These are phyloP conservation scores for Globisporangium mamillatum DNA, from an alignment of 352 stramenopile species.

Conservation along the genomic window DNA sequence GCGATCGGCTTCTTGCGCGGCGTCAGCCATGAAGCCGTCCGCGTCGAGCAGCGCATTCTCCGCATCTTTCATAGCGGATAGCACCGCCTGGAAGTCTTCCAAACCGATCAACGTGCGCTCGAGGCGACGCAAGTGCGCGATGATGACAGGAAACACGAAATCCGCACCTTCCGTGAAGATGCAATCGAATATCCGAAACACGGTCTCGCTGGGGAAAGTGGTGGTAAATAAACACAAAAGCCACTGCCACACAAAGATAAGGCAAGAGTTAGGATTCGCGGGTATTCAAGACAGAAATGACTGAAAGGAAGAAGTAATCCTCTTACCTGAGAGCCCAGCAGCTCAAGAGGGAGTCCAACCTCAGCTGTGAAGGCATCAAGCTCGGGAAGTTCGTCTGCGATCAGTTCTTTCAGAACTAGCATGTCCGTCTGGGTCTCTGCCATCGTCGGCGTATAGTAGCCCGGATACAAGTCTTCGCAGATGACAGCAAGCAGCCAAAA, in stretches of 20 bases:
- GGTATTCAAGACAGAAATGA: too few species aligned
- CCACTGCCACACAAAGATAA: constrained; percentile 46
- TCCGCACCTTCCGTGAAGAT: constrained; percentile 80
- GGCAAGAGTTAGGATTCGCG: neutral
- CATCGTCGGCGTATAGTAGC: constrained; percentile 89
- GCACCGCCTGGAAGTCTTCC: constrained; percentile 65
- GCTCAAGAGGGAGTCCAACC: constrained; percentile 79
- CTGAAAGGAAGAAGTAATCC: neutral
- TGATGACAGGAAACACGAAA: constrained; percentile 82
- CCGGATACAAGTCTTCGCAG: constrained; percentile 87
- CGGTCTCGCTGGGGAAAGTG: constrained; percentile 84
- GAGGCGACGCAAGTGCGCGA: constrained; percentile 69
- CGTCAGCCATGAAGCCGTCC: constrained; percentile 55
- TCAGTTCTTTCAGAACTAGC: constrained; percentile 85
- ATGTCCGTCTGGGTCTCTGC: constrained; percentile 88
- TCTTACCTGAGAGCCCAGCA: constrained; percentile 72
- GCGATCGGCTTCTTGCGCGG: constrained; percentile 38
- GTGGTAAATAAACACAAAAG: constrained; percentile 90
- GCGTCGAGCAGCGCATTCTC: constrained; percentile 65
- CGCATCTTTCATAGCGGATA: constrained; percentile 70
- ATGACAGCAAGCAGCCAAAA: constrained; percentile 89
- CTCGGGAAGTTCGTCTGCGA: constrained; percentile 72
- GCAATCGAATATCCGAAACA: constrained; percentile 86
- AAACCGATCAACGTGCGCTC: constrained; percentile 46
- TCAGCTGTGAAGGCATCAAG: constrained; percentile 76